Evolutionary conservation across 75 land plant genomes (phyloP).

Genomic region (Selaginella moellendorffii): DNA sequence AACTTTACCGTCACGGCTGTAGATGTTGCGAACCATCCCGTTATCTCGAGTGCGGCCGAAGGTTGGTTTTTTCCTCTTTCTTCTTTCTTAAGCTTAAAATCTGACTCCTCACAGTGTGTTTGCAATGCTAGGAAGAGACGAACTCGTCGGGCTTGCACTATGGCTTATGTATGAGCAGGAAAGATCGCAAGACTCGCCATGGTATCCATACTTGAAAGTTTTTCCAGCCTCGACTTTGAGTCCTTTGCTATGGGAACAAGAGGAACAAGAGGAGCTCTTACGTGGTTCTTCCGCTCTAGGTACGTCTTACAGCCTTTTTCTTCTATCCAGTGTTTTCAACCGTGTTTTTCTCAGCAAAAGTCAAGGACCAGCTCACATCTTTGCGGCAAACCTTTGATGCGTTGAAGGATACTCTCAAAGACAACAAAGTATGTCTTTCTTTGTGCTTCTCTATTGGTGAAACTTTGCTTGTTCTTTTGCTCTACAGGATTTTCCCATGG

Average conservation of each 20-base stretch:
- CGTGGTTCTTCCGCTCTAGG: conserved; percentile 24
- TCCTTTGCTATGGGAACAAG: conserved; percentile 23
- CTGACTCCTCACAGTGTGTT: neutral
- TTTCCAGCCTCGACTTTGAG: conserved; percentile 28
- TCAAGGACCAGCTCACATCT: conserved; percentile 13
- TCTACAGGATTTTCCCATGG: conserved; percentile 17
- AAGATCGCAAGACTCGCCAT: conserved; percentile 14
- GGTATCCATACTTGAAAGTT: conserved; percentile 22
- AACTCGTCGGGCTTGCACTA: conserved; percentile 27
- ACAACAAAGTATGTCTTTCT: conserved; percentile 13
- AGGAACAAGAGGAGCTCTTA: conserved; percentile 25
- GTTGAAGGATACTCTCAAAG: conserved; percentile 3
- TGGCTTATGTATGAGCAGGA: conserved; percentile 28
- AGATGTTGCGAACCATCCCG: conserved; percentile 32
- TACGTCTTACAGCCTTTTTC: conserved; percentile 16
- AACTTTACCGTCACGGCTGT: conserved; percentile 24
- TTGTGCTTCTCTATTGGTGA: neutral
- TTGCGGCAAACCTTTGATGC: conserved; percentile 19
- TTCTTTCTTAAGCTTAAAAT: neutral
- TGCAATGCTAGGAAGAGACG: conserved; percentile 18
- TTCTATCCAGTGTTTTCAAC: neutral
- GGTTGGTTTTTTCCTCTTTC: conserved; percentile 9
- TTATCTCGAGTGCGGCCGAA: conserved; percentile 21
- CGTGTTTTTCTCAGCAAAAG: conserved; percentile 16
- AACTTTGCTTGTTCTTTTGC: neutral